Conservation (phyloP, 257 asterid species). For the Solanum pinnatisectum region DNA sequence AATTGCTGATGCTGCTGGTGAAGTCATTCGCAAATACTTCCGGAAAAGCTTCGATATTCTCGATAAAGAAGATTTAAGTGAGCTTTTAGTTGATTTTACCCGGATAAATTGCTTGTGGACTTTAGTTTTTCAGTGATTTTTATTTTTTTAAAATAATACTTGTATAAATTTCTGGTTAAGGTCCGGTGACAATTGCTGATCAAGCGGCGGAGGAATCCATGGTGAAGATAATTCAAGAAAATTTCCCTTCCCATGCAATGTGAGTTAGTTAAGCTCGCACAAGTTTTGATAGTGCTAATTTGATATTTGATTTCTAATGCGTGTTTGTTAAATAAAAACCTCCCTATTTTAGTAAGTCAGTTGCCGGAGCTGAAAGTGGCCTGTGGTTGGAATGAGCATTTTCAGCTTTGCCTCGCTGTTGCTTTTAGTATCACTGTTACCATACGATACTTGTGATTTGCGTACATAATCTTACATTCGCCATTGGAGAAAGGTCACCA, state of each 20-base stretch:
- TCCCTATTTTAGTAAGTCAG: not conserved
- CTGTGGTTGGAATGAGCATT: not conserved
- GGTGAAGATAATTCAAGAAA: constrained; percentile 61
- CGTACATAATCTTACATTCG: not conserved
- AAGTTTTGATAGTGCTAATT: not conserved
- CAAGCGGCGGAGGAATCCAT: constrained; percentile 88
- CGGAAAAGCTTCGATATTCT: constrained; percentile 70
- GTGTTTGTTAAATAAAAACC: not conserved
- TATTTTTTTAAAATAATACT: no score
- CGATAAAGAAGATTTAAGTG: constrained; percentile 76
- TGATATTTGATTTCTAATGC: not conserved
- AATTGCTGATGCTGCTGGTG: constrained; percentile 90
- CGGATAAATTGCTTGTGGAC: not conserved
- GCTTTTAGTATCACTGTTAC: not conserved
- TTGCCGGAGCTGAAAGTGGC: not conserved
- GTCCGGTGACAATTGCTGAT: constrained; percentile 97
- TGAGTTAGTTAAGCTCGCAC: constrained; percentile 16
- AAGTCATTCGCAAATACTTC: constrained; percentile 71
- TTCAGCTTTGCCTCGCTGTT: not conserved
- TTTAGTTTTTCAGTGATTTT: not conserved
- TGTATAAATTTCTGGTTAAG: constrained; percentile 19
- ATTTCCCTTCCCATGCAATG: constrained; percentile 84
- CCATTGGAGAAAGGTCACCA: not conserved
- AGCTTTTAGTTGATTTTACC: constrained; percentile 5
- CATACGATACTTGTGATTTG: not conserved